These are phyloP conservation scores for Xerocomus spinulosus DNA, from an alignment of 768 basidiomycete species.

Conservation along the genomic window DNA sequence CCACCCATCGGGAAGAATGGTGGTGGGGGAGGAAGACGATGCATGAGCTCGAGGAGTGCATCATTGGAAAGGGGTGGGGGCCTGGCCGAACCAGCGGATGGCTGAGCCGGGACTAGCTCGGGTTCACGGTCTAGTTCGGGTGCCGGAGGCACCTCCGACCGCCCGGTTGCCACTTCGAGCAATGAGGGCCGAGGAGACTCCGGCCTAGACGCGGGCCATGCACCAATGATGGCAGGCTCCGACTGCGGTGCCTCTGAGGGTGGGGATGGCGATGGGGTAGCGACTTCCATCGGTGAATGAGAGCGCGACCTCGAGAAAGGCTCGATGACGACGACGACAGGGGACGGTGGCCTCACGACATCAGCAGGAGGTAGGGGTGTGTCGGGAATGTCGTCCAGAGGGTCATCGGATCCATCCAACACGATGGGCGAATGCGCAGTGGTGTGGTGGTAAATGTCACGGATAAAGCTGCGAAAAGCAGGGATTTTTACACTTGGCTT, in stretches of 20 bases:
- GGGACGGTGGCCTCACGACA: slow-evolving; percentile 10
- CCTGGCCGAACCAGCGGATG: slow-evolving; percentile 8
- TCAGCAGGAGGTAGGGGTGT: slow-evolving; percentile 8
- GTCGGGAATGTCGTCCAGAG: slow-evolving; percentile 7
- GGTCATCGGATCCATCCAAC: slow-evolving; percentile 8
- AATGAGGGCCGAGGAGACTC: slow-evolving; percentile 27
- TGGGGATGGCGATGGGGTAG: slow-evolving; percentile 35
- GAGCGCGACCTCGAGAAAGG: slow-evolving; percentile 32
- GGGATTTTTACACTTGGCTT: slow-evolving; percentile 28
- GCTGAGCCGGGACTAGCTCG: slow-evolving; percentile 1
- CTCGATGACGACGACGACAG: slow-evolving; percentile 14
- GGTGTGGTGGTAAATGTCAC: slow-evolving; percentile 21
- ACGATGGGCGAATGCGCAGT: slow-evolving; percentile 8
- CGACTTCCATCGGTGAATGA: slow-evolving; percentile 47
- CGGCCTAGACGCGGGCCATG: slow-evolving; percentile 39
- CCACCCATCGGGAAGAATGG: slow-evolving; percentile 16
- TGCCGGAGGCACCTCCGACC: slow-evolving; percentile 5
- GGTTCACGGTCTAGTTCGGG: slow-evolving; percentile 5
- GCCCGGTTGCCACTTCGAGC: slow-evolving; percentile 10
- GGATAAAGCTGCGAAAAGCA: slow-evolving; percentile 29
- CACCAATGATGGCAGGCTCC: slow-evolving; percentile 41
- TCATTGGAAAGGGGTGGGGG: slow-evolving; percentile 10
- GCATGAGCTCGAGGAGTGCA: slow-evolving; percentile 12
- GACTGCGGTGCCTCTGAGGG: slow-evolving; percentile 15
- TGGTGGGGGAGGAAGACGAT: slow-evolving; percentile 16